Conservation (phyloP, 2,329 filamentous ascomycete species). For the Chrysoporthe austroafricana region DNA sequence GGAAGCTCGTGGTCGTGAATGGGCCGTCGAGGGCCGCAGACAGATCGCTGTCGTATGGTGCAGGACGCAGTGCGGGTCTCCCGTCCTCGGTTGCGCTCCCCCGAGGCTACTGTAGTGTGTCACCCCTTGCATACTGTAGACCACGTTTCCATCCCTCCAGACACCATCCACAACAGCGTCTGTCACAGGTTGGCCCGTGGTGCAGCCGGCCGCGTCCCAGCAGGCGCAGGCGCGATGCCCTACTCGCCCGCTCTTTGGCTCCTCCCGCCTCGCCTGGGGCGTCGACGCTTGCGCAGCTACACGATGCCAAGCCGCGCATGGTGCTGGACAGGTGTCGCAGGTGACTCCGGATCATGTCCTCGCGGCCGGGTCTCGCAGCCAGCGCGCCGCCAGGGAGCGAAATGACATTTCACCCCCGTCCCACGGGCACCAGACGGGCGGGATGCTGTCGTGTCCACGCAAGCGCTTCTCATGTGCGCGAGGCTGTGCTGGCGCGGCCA, state of each 20-base stretch:
- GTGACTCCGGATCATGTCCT: background rate
- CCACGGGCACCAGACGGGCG: background rate
- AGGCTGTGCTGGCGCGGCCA: background rate
- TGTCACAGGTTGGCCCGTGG: constrained; percentile 4
- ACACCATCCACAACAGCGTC: constrained; percentile 2
- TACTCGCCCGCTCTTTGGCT: background rate
- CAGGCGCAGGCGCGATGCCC: background rate
- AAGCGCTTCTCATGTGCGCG: background rate
- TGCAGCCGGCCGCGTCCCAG: background rate
- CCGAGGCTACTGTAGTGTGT: background rate
- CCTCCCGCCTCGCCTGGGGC: no score
- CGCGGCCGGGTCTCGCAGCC: background rate
- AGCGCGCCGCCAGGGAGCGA: background rate
- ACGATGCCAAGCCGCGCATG: no score
- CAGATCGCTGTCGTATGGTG: no score
- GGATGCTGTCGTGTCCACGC: background rate
- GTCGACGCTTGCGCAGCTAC: background rate
- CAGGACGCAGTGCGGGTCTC: background rate
- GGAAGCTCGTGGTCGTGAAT: background rate
- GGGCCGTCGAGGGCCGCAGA: no score
- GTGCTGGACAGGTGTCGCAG: background rate
- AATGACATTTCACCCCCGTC: background rate
- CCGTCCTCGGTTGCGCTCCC: background rate
- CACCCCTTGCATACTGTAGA: background rate
- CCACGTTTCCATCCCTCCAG: background rate